Base-by-base conservation (phyloP, 768 basidiomycete species). In the Amanita molliuscula region DNA sequence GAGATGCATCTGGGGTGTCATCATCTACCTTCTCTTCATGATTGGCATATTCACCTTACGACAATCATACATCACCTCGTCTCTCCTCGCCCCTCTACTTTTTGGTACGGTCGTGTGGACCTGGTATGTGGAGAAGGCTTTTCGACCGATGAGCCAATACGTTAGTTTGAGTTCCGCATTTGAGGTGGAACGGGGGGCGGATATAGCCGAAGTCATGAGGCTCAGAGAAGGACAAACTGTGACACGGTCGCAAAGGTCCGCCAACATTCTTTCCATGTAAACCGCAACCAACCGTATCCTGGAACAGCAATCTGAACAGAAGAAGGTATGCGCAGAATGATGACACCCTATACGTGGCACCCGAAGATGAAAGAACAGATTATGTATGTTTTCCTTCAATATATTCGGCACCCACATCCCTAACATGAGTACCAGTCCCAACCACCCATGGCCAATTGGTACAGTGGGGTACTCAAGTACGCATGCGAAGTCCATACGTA, bases 11-110 rank as follows among this genome's bases (percentile, higher is more conserved):
- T 90, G 89, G 85, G 94, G 89, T 40, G 78, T 98, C 50, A 62
- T 95, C 62, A 88, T 95, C 48, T 98, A 94, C 74, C 81, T 94
- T 50, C 62, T 93, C 40, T 96, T 98, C 74, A 98, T 98, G 96
- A 89, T 84, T 40, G 94, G 94, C 42, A 86, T 96, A 56, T 97
- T 99, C 72, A 82, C 84, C 29, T 63, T 77, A 13, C 64, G 70
- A 16, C 69, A 75, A 55, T 72, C 71, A 1, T 77, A 68, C 54
- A 65, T 74, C 48, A 62, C 73, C 36, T 73, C 77, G 74, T 60
- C 73, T 54, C 61, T 82, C 67, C 56, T 96, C 51, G 70, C 78
- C 0, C 94, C 95, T 1, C 75, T 99, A 11, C 71, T 97, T 26
- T 56, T 73, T 4, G 83, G 75, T 23, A 94, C 92, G 0, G 57